Evolutionary conservation across 108 stramenopile species (phyloP).

Genomic region (Aureococcus anophagefferens): DNA sequence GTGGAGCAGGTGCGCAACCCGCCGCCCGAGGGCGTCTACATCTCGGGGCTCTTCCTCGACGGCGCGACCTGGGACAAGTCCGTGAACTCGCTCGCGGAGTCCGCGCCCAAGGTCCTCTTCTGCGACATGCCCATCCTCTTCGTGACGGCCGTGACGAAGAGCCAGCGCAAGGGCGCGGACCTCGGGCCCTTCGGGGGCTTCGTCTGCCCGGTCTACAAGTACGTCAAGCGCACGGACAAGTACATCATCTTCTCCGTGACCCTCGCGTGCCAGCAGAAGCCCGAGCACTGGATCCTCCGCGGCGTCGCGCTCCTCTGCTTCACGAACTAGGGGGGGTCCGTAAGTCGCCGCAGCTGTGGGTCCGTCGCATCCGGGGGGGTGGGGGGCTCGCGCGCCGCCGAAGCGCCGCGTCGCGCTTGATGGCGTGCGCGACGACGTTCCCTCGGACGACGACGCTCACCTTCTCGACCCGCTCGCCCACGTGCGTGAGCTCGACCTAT

Average conservation of each 20-base stretch:
- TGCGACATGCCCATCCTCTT: conserved; percentile 23
- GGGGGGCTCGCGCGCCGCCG: too few species aligned
- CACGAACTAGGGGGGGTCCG: too few species aligned
- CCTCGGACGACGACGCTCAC: too few species aligned
- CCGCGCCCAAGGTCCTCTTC: conserved; percentile 29
- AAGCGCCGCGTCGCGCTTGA: too few species aligned
- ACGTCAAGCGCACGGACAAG: conserved; percentile 43
- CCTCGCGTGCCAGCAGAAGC: conserved; percentile 41
- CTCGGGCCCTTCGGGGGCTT: conserved; percentile 15
- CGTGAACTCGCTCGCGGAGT: conserved; percentile 19
- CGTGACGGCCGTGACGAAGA: conserved; percentile 25
- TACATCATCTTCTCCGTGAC: conserved; percentile 48
- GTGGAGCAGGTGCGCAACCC: conserved; percentile 9
- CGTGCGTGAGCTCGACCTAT: too few species aligned
- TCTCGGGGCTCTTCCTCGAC: conserved; percentile 33
- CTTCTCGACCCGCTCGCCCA: too few species aligned
- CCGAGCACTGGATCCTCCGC: conserved; percentile 51
- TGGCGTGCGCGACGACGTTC: too few species aligned
- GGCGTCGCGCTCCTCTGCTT: conserved; percentile 38
- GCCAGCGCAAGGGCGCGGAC: conserved; percentile 2
- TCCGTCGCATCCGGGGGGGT: too few species aligned
- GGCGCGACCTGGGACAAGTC: conserved; percentile 34
- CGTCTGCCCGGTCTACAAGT: conserved; percentile 53
- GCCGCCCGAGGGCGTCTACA: conserved; percentile 32
- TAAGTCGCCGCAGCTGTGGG: too few species aligned